Evolutionary conservation across 1,139 yeast genomes (phyloP), one percentile per base, ranked within the genome.

Genomic region (Yamadazyma diospyri): DNA sequence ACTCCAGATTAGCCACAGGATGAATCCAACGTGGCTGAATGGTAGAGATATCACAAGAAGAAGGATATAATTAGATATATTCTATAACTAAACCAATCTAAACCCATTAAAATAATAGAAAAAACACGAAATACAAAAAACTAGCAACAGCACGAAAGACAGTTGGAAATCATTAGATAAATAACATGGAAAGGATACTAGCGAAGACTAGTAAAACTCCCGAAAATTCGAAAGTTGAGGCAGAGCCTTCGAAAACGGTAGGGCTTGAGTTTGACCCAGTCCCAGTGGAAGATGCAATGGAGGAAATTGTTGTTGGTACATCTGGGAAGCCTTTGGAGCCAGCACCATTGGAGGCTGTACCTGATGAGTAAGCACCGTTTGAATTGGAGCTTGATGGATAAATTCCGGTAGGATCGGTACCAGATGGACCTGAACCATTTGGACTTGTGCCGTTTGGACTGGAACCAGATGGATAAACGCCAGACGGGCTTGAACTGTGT

Each of bases 371-470:
- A 18, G 20, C 9, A 18, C 20, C 20, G 9, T n/a, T n/a, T n/a
- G 20, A 9, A 18, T 18, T 18, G n/a, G 14, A 6, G n/a, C 14
- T n/a, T 7, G 25, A n/a, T 7, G 10, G 7, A 23, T 6, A 6
- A 23, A n/a, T 6, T 7, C 25, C 25, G 14, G 12, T 23, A 12
- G 25, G 14, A 23, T 12, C 11, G n/a, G 25, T 6, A 23, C 25
- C 25, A 23, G 25, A n/a, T n/a, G n/a, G n/a, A n/a, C n/a, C 12
- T 7, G 14, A 7, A 23, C 14, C 14, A 11, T 6, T 11, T 11
- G 25, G 14, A 23, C 25, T 12, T 7, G 25, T 11, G n/a, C 25
- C 25, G n/a, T 6, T 23, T 23, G 25, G 25, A 23, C n/a, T 23
- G n/a, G 14, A 6, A 12, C 12, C 14, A 23, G n/a, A n/a, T n/a